Evolutionary conservation across 257 asterid genomes (phyloP).

Genomic region (Capsicum pubescens): DNA sequence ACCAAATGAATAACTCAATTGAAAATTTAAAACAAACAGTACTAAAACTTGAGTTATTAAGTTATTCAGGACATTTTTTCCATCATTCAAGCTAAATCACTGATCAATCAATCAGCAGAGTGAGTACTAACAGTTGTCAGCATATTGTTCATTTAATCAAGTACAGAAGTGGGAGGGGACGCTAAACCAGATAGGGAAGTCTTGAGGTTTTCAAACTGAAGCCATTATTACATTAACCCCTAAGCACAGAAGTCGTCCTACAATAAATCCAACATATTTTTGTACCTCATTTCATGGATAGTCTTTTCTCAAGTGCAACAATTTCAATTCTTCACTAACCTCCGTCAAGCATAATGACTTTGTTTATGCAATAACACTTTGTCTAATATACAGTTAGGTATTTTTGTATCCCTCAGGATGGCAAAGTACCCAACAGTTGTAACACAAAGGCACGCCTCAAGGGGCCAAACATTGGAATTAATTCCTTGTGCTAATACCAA

Average conservation of each 20-base stretch:
- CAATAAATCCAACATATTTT: not conserved
- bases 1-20: not conserved
- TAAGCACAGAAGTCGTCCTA: not conserved
- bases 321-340: conserved; percentile 13
- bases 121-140: not conserved
- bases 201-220: not conserved
- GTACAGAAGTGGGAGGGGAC: not conserved
- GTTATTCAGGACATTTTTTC: not conserved
- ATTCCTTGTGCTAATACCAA: not conserved
- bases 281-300: not conserved
- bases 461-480: not conserved
- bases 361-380: not conserved
- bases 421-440: not conserved
- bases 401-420: not conserved
- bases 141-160: not conserved
- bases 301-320: not conserved
- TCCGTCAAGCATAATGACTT: not conserved
- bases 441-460: not conserved
- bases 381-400: not conserved
- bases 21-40: not conserved
- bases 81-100: not conserved
- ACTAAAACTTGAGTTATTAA: not conserved
- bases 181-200: not conserved
- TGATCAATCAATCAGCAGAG: not conserved
- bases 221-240: conserved; percentile 16